These are phyloP conservation scores for Daldinia bambusicola DNA, from an alignment of 495 filamentous ascomycete genomes.

Conservation along the genomic window DNA sequence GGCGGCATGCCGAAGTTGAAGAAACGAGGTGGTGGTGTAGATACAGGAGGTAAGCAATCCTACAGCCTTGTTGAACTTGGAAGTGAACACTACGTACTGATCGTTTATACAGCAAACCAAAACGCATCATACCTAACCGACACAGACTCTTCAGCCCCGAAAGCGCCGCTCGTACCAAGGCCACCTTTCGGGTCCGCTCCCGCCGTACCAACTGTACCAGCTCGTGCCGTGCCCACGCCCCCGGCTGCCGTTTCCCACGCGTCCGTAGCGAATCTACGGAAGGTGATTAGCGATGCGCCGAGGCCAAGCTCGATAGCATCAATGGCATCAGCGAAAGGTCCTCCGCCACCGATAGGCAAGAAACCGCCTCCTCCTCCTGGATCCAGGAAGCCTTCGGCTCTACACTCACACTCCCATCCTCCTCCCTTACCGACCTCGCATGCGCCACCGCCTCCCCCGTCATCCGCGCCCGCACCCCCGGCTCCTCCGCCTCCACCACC, in stretches of 20 bases:
- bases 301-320: slow-evolving; percentile 64
- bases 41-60: slow-evolving; percentile 76
- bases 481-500: slow-evolving; percentile 57
- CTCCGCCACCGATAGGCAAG: slow-evolving; percentile 69
- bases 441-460: slow-evolving; percentile 61
- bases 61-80: not conserved
- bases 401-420: slow-evolving; percentile 53
- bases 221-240: slow-evolving; percentile 52
- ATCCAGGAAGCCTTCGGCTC: slow-evolving; percentile 69
- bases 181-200: slow-evolving; percentile 69
- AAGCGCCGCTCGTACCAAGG: slow-evolving; percentile 70
- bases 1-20: slow-evolving; percentile 95
- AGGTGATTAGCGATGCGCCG: slow-evolving; percentile 63
- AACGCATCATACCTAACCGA: slow-evolving; percentile 84
- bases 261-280: slow-evolving; percentile 69
- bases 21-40: slow-evolving; percentile 84
- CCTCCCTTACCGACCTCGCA: slow-evolving; percentile 60
- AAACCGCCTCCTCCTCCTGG: slow-evolving; percentile 77
- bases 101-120: slow-evolving; percentile 65
- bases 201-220: slow-evolving; percentile 69
- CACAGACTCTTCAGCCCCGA: slow-evolving; percentile 73
- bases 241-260: slow-evolving; percentile 62
- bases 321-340: slow-evolving; percentile 57
- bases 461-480: slow-evolving; percentile 63
- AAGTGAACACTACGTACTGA: slow-evolving; percentile 46